A percentile compares a stretch with the other conserved stretches of the same genome.
Conservation (phyloP, 1,284 basidiomycete species). For the Rhodotorula sp. region DNA sequence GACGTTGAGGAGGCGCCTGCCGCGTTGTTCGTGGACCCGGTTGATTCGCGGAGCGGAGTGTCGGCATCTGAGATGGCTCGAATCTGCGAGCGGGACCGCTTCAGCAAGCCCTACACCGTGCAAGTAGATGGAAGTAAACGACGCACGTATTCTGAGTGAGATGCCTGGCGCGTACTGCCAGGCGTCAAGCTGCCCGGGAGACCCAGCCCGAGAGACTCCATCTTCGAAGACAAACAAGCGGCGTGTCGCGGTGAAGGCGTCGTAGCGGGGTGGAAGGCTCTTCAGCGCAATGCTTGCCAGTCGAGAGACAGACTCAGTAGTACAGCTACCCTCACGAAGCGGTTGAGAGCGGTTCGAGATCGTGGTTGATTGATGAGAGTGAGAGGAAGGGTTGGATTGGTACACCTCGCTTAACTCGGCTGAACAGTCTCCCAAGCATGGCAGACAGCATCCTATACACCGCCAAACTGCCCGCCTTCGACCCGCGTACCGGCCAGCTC, state of each 20-base stretch:
- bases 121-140: not conserved
- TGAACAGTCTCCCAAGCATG: not conserved
- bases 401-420: not conserved
- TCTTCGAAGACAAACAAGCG: not conserved
- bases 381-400: not conserved
- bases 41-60: constrained; percentile 6
- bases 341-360: not conserved
- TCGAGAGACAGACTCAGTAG: not conserved
- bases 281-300: no score
- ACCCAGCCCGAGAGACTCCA: not conserved
- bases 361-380: not conserved
- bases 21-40: not conserved
- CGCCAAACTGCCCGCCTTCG: constrained; percentile 14
- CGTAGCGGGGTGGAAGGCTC: no score
- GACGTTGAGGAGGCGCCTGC: not conserved
- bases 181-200: not conserved
- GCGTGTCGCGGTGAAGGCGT: no score
- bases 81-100: not conserved
- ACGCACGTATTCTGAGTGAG: constrained; percentile 5
- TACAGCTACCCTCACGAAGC: not conserved
- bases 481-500: constrained; percentile 15
- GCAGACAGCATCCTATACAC: constrained; percentile 10
- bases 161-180: not conserved
- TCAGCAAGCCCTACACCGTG: no score
- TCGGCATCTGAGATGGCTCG: constrained; percentile 11